Conservation (phyloP, 1,284 basidiomycete genomes). For the Volvariella surrecta region DNA sequence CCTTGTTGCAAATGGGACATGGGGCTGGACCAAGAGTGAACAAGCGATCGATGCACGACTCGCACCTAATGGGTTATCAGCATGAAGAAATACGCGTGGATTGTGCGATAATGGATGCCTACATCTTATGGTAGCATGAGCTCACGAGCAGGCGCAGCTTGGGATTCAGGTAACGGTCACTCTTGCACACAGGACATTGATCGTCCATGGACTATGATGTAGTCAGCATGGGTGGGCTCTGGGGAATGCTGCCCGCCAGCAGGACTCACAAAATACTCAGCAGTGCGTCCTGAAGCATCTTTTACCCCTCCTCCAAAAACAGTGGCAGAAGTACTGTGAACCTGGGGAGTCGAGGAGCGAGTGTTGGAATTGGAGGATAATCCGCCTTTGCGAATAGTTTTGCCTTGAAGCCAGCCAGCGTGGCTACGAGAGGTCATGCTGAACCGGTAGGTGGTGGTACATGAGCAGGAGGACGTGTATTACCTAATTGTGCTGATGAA, state of each 20-base stretch:
- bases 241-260: slow-evolving; percentile 5
- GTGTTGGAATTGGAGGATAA: slow-evolving; percentile 37
- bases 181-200: slow-evolving; percentile 96
- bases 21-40: slow-evolving; percentile 96
- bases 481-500: no score
- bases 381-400: slow-evolving; percentile 60
- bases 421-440: slow-evolving; percentile 24
- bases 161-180: slow-evolving; percentile 93
- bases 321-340: slow-evolving; percentile 62
- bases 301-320: slow-evolving; percentile 75
- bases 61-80: slow-evolving; percentile 60
- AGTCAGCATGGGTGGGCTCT: slow-evolving; percentile 7
- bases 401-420: slow-evolving; percentile 58
- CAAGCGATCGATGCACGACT: slow-evolving; percentile 94
- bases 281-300: slow-evolving; percentile 69
- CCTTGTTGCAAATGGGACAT: slow-evolving; percentile 88
- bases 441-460: neutral
- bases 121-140: slow-evolving; percentile 99
- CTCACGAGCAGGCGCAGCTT: slow-evolving; percentile 91
- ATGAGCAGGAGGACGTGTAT: neutral
- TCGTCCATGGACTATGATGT: slow-evolving; percentile 76
- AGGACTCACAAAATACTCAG: slow-evolving; percentile 64
- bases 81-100: neutral
- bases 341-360: slow-evolving; percentile 58
- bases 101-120: slow-evolving; percentile 15